phyloP scores from a whole-genome alignment of 1,139 yeast genomes.

The Geotrichum phurueaensis region DNA sequence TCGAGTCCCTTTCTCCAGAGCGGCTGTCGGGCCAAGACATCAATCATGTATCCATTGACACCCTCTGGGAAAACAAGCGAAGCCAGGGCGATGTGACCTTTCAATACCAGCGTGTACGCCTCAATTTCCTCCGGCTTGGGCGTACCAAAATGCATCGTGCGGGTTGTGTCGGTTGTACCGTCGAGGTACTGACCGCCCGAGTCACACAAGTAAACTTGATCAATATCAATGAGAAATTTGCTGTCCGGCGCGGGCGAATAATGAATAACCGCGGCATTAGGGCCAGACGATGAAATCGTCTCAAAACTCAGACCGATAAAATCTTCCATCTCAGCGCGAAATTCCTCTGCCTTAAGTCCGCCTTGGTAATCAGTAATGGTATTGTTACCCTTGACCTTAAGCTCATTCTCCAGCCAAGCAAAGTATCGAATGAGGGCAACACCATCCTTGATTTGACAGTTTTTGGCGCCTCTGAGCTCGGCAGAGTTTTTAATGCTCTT shows the following conservation, averaged over 20 bases:
- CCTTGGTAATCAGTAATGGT: slow-evolving; percentile 75
- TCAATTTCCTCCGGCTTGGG: slow-evolving; percentile 58
- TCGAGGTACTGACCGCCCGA: slow-evolving; percentile 92
- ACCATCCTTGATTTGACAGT: slow-evolving; percentile 84
- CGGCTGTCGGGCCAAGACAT: slow-evolving; percentile 81
- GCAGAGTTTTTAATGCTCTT: slow-evolving; percentile 71
- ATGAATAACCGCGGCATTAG: slow-evolving; percentile 90
- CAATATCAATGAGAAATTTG: slow-evolving; percentile 64
- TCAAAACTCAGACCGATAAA: slow-evolving; percentile 85
- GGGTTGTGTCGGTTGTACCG: slow-evolving; percentile 94
- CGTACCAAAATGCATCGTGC: slow-evolving; percentile 86
- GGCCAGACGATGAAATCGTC: slow-evolving; percentile 88
- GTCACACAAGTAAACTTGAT: slow-evolving; percentile 77
- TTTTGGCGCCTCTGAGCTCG: slow-evolving; percentile 70
- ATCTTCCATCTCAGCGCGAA: slow-evolving; percentile 48
- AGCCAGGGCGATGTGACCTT: slow-evolving; percentile 84
- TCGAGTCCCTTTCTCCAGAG: slow-evolving; percentile 86
- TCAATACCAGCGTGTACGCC: slow-evolving; percentile 75
- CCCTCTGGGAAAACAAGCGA: slow-evolving; percentile 77
- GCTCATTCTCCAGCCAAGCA: slow-evolving; percentile 76
- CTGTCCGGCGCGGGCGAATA: slow-evolving; percentile 66
- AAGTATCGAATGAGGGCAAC: slow-evolving; percentile 71
- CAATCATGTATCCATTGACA: slow-evolving; percentile 77
- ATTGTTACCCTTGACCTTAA: slow-evolving; percentile 44
- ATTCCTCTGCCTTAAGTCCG: slow-evolving; percentile 56